Percentiles rank a stretch among this genome's conserved stretches.
Conservation (phyloP, 768 basidiomycete genomes). For the Mycena galericulata region DNA sequence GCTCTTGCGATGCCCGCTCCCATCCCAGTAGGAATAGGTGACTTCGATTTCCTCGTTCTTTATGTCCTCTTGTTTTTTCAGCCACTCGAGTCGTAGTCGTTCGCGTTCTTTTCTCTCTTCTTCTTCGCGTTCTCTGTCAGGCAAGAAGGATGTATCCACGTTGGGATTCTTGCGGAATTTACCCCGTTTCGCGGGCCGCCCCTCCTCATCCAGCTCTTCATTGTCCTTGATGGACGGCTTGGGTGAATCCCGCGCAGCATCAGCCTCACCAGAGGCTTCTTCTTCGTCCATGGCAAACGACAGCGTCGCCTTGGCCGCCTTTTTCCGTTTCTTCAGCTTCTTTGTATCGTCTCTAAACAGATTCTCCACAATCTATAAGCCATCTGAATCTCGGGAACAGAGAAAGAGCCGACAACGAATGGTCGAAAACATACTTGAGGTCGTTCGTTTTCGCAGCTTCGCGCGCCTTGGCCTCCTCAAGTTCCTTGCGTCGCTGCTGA, state of each 20-base stretch:
- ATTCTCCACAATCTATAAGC: slow-evolving; percentile 85
- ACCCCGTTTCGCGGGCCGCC: slow-evolving; percentile 71
- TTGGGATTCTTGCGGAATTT: slow-evolving; percentile 95
- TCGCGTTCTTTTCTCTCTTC: slow-evolving; percentile 91
- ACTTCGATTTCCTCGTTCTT: slow-evolving; percentile 86
- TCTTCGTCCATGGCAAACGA: slow-evolving; percentile 94
- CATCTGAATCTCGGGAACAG: slow-evolving; percentile 51
- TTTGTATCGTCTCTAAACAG: slow-evolving; percentile 88
- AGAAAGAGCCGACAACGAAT: slow-evolving; percentile 30
- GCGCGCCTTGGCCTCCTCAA: slow-evolving; percentile 92
- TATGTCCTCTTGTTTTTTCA: slow-evolving; percentile 75
- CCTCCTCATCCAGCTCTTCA: slow-evolving; percentile 56
- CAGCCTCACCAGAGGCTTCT: slow-evolving; percentile 60
- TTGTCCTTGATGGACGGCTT: slow-evolving; percentile 49
- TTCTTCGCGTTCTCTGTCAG: slow-evolving; percentile 97
- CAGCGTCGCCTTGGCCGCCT: slow-evolving; percentile 86
- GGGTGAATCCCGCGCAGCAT: slow-evolving; percentile 45
- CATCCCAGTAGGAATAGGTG: slow-evolving; percentile 98
- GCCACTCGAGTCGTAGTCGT: slow-evolving; percentile 90
- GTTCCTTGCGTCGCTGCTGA: slow-evolving; percentile 85
- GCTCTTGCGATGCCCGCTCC: slow-evolving; percentile 94
- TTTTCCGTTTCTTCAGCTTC: slow-evolving; percentile 94
- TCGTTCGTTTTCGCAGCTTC: slow-evolving; percentile 89
- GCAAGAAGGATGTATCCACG: slow-evolving; percentile 98
- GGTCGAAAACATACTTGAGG: slow-evolving; percentile 78